Percentiles rank a stretch among this genome's conserved stretches.
Conservation (phyloP, 495 filamentous ascomycete species). For the Achaetomiella virescens region DNA sequence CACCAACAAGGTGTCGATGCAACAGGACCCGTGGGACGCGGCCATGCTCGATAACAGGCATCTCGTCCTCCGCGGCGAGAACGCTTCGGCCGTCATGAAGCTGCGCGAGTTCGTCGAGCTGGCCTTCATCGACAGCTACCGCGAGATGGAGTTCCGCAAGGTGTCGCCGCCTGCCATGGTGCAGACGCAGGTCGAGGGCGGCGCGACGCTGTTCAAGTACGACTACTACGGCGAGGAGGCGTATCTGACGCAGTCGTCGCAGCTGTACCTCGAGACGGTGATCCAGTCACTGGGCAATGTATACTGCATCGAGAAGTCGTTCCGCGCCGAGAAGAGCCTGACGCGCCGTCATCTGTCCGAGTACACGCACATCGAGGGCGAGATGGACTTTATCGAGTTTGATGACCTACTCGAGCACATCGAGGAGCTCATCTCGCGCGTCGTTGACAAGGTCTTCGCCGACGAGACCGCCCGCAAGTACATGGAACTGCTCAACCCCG, state of each 20-base stretch:
- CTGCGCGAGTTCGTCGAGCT: constrained; percentile 77
- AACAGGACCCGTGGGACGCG: constrained; percentile 63
- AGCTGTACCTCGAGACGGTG: constrained; percentile 96
- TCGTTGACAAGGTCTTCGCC: constrained; percentile 67
- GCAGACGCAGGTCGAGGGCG: constrained; percentile 98
- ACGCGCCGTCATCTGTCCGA: constrained; percentile 92
- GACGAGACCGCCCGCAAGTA: constrained; percentile 62
- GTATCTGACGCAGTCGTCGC: constrained; percentile 93
- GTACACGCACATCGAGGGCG: constrained; percentile 96
- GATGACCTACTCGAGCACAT: constrained; percentile 86
- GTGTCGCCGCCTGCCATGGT: constrained; percentile 93
- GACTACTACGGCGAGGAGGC: constrained; percentile 92
- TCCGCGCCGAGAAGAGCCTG: constrained; percentile 93
- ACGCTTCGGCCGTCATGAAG: constrained; percentile 81
- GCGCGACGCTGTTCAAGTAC: constrained; percentile 87
- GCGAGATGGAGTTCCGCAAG: constrained; percentile 70
- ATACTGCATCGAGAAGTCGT: constrained; percentile 97
- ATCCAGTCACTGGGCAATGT: constrained; percentile 87
- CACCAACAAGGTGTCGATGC: constrained; percentile 77
- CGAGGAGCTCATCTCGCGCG: constrained; percentile 80
- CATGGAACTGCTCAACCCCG: constrained; percentile 80
- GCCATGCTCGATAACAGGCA: constrained; percentile 87
- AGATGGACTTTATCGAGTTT: constrained; percentile 94
- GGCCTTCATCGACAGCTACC: constrained; percentile 78
- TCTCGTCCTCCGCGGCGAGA: constrained; percentile 84